phyloP scores from a whole-genome alignment of 2,329 filamentous ascomycete species.

The Aspergillus spinulosporus region DNA sequence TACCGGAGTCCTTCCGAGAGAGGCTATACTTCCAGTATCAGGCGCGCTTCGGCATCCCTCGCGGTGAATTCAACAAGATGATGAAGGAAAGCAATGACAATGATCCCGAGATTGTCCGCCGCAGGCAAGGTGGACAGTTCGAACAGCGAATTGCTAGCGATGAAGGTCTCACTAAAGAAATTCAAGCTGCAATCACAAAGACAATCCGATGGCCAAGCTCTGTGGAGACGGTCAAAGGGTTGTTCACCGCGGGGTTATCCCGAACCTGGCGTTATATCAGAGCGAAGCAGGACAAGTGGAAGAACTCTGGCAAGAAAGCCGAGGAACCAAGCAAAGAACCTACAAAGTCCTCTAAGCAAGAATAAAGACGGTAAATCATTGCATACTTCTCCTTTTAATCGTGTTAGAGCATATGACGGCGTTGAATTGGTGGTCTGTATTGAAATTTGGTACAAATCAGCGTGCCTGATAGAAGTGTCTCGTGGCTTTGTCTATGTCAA shows the following conservation, averaged over 20 bases:
- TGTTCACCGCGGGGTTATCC: slow-evolving; percentile 72
- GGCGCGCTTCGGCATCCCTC: slow-evolving; percentile 81
- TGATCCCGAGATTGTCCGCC: slow-evolving; percentile 64
- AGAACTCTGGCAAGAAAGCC: slow-evolving; percentile 36
- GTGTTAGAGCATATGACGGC: slow-evolving; percentile 16
- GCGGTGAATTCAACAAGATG: slow-evolving; percentile 80
- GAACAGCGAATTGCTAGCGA: slow-evolving; percentile 79
- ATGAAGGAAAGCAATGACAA: slow-evolving; percentile 73
- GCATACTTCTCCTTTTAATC: slow-evolving; percentile 9
- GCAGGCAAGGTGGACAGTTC: slow-evolving; percentile 77
- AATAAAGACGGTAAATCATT: slow-evolving; percentile 16
- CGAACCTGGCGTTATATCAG: slow-evolving; percentile 72
- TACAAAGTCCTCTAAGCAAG: slow-evolving; percentile 24
- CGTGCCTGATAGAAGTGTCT: slow-evolving; percentile 6
- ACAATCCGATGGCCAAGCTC: slow-evolving; percentile 93
- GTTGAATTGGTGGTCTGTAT: slow-evolving; percentile 7
- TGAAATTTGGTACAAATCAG: slow-evolving; percentile 1
- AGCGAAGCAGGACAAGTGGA: slow-evolving; percentile 75
- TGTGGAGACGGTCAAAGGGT: slow-evolving; percentile 79
- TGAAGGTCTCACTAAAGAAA: slow-evolving; percentile 66
- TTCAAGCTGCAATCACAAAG: slow-evolving; percentile 75
- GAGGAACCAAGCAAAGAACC: slow-evolving; percentile 21
- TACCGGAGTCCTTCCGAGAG: slow-evolving; percentile 82
- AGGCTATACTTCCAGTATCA: slow-evolving; percentile 96
- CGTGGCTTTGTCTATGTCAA: background rate